Evolutionary conservation across 192 early-diverging fungal genomes (phyloP).

Genomic region (Gamsiella multidivaricata): DNA sequence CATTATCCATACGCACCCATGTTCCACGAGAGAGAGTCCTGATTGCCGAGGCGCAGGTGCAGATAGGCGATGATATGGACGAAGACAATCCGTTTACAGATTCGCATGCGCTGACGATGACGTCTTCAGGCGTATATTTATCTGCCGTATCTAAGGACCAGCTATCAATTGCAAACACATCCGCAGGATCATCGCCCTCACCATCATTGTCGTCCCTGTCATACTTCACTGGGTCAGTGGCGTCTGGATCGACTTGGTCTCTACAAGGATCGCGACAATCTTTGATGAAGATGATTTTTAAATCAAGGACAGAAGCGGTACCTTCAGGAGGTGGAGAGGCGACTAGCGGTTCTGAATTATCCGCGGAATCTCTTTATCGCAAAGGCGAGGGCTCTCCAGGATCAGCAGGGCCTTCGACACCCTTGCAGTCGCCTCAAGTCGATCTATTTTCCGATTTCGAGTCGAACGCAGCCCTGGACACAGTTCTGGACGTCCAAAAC

Average conservation of each 20-base stretch:
- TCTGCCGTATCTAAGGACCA: constrained; percentile 1
- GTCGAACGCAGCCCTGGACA: not conserved
- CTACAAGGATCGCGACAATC: constrained; percentile 46
- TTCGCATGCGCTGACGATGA: constrained; percentile 24
- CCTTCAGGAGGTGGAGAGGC: not conserved
- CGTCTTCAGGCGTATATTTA: not conserved
- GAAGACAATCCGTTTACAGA: constrained; percentile 52
- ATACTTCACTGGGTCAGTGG: constrained; percentile 36
- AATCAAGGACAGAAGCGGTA: constrained; percentile 28
- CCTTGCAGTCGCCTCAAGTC: not conserved
- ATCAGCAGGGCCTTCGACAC: constrained; percentile 3
- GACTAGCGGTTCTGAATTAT: not conserved
- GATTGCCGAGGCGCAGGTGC: constrained; percentile 43
- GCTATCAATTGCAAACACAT: not conserved
- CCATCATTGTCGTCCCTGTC: constrained; percentile 41
- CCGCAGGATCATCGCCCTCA: constrained; percentile 18
- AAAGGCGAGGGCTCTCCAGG: not conserved
- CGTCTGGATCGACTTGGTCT: constrained; percentile 46
- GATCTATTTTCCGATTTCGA: constrained; percentile 47
- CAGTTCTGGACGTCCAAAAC: constrained; percentile 6
- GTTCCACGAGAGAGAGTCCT: constrained; percentile 23
- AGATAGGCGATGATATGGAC: constrained; percentile 40
- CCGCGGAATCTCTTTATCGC: not conserved
- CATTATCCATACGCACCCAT: constrained; percentile 15
- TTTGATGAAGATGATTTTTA: constrained; percentile 52